A percentile compares a stretch with the other conserved stretches of the same genome.
phyloP scores from a whole-genome alignment of 2,329 filamentous ascomycete genomes.

The Aspergillus spinulosporus region DNA sequence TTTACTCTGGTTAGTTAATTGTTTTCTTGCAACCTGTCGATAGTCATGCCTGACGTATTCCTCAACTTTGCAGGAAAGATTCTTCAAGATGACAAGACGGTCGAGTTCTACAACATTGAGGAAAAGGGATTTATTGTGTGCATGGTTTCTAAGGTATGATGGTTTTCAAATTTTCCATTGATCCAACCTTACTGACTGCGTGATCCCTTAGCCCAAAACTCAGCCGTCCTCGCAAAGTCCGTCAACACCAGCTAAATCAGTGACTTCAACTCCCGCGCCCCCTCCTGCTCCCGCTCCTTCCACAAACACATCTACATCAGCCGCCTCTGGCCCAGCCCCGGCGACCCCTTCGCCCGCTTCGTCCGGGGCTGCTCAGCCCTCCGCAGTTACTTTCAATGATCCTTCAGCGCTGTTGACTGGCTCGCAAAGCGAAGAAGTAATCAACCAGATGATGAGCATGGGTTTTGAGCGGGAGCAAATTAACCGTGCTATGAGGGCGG shows the following conservation, averaged over 20 bases:
- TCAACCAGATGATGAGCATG: constrained; percentile 96
- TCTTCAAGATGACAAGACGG: constrained; percentile 93
- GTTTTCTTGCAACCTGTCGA: not conserved
- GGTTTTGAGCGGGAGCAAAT: constrained; percentile 87
- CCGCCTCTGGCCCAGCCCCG: constrained; percentile 46
- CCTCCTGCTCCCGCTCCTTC: constrained; percentile 56
- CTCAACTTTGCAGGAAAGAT: constrained; percentile 74
- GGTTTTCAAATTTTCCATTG: not conserved
- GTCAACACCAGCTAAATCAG: constrained; percentile 41
- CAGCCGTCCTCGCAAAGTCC: constrained; percentile 45
- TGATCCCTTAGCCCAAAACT: constrained; percentile 65
- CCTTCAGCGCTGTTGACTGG: constrained; percentile 85
- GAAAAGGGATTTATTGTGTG: constrained; percentile 99
- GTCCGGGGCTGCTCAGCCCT: constrained; percentile 45
- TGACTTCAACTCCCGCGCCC: constrained; percentile 47
- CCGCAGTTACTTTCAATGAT: constrained; percentile 58
- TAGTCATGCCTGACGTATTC: constrained; percentile 18
- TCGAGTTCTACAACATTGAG: constrained; percentile 96
- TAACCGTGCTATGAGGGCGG: constrained; percentile 90
- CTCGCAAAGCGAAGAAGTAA: constrained; percentile 74
- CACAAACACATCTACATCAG: constrained; percentile 42
- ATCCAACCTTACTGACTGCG: constrained; percentile 24
- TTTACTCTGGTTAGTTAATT: constrained; percentile 79
- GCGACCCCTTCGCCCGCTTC: constrained; percentile 52
- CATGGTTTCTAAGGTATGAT: constrained; percentile 87